phyloP scores from a whole-genome alignment of 106 monocot species.

The Gastrodia elata region DNA sequence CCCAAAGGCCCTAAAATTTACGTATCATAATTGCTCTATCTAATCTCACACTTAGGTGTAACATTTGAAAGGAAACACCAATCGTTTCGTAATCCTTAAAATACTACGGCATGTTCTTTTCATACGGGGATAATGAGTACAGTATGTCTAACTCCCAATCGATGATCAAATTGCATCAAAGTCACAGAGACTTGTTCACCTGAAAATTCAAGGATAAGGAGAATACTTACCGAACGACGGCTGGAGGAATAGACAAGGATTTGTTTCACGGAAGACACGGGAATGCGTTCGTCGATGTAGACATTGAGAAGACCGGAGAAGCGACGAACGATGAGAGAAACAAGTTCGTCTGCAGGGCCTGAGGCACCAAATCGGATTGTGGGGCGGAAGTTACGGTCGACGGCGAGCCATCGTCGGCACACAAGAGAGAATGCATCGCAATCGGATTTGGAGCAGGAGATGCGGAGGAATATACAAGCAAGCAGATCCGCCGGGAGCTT shows the following conservation, averaged over 20 bases:
- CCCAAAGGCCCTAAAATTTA: no score
- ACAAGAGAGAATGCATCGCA: constrained; percentile 47
- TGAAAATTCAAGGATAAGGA: not conserved
- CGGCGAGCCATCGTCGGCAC: constrained; percentile 53
- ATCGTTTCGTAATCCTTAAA: not conserved
- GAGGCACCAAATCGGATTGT: constrained; percentile 46
- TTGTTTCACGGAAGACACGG: constrained; percentile 11
- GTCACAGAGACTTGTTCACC: not conserved
- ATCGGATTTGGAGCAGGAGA: constrained; percentile 31
- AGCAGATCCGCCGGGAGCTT: constrained; percentile 40
- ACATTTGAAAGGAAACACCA: not conserved
- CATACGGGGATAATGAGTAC: not conserved
- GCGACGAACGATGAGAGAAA: constrained; percentile 25
- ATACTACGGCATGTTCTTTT: not conserved
- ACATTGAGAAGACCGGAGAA: constrained; percentile 44
- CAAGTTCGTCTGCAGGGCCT: constrained; percentile 29
- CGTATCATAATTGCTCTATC: not conserved
- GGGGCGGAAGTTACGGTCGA: constrained; percentile 53
- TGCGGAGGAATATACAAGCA: constrained; percentile 22
- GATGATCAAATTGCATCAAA: not conserved
- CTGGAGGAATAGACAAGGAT: not conserved
- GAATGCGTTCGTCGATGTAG: constrained; percentile 65
- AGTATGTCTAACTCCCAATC: not conserved
- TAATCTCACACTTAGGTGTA: not conserved
- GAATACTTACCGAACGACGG: constrained; percentile 1